These are phyloP conservation scores for Lactifluus piperatus DNA, from an alignment of 768 basidiomycete species.

Conservation along the genomic window DNA sequence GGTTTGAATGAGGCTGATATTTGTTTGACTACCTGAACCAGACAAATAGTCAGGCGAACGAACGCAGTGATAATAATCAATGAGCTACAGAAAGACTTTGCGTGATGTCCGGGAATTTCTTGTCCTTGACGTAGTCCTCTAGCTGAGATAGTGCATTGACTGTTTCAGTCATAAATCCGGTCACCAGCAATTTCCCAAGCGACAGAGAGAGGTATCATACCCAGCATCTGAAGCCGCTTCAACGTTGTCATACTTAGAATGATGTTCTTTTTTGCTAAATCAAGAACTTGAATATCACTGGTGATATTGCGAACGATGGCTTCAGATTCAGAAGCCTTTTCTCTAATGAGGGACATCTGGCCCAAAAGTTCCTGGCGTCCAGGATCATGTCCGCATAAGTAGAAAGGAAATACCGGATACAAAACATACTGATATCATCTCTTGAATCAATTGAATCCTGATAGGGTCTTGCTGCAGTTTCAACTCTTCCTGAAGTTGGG, in stretches of 20 bases:
- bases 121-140: constrained; percentile 68
- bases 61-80: background rate
- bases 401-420: background rate
- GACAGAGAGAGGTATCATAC: constrained; percentile 39
- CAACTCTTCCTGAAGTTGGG: constrained; percentile 56
- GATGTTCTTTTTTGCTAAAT: constrained; percentile 89
- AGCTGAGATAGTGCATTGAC: constrained; percentile 79
- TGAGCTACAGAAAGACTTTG: constrained; percentile 62
- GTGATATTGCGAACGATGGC: constrained; percentile 94
- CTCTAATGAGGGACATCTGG: constrained; percentile 92
- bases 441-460: constrained; percentile 85
- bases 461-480: constrained; percentile 76
- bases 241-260: constrained; percentile 83
- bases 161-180: constrained; percentile 26
- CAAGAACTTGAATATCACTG: constrained; percentile 90
- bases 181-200: background rate
- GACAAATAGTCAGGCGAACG: background rate
- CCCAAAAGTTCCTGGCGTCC: constrained; percentile 71
- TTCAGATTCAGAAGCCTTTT: constrained; percentile 95
- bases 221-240: constrained; percentile 89
- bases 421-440: constrained; percentile 80
- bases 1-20: constrained; percentile 74
- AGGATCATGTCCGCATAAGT: background rate
- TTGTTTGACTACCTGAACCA: constrained; percentile 72
- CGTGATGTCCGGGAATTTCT: constrained; percentile 74